A percentile compares a stretch with the other conserved stretches of the same genome.
Evolutionary conservation across 1,139 yeast genomes (phyloP).

Genomic region (Suhomyces kunorum): DNA sequence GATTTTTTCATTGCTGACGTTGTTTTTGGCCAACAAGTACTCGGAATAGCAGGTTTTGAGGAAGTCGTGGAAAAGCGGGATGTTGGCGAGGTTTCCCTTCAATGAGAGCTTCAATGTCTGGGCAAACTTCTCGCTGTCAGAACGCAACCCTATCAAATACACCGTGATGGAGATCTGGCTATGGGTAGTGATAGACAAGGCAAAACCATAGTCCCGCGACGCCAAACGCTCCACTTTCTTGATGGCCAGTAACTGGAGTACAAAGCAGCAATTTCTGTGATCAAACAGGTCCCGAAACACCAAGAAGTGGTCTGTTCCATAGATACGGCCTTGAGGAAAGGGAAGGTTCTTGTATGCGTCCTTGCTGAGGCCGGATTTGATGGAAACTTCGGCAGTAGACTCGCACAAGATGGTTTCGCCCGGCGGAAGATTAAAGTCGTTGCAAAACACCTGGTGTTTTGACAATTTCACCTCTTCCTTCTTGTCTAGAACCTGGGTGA

Average conservation of each 20-base stretch:
- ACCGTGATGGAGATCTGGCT: conserved; percentile 65
- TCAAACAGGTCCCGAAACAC: conserved; percentile 75
- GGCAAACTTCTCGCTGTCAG: conserved; percentile 81
- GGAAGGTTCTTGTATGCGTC: conserved; percentile 29
- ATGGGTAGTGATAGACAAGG: conserved; percentile 68
- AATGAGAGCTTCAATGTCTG: conserved; percentile 62
- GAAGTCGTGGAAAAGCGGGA: conserved; percentile 65
- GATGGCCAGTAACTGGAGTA: conserved; percentile 73
- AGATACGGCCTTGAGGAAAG: conserved; percentile 59
- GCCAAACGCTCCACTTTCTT: conserved; percentile 87
- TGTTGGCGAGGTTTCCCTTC: conserved; percentile 62
- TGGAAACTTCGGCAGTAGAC: conserved; percentile 66
- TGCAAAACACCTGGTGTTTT: conserved; percentile 69
- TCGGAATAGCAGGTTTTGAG: conserved; percentile 81
- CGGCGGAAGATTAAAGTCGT: conserved; percentile 68
- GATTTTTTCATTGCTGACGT: conserved; percentile 44
- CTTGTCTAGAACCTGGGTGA: conserved; percentile 45
- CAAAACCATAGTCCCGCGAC: conserved; percentile 74
- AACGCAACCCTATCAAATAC: conserved; percentile 75
- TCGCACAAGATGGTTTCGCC: conserved; percentile 67
- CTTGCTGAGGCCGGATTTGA: conserved; percentile 40
- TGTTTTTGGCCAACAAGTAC: conserved; percentile 67
- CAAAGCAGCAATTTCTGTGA: conserved; percentile 64
- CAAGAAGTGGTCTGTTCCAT: conserved; percentile 71
- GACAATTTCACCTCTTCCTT: conserved; percentile 41